Base-by-base conservation (phyloP, 2,329 filamentous ascomycete species). In the Botrytis pseudocinerea region DNA sequence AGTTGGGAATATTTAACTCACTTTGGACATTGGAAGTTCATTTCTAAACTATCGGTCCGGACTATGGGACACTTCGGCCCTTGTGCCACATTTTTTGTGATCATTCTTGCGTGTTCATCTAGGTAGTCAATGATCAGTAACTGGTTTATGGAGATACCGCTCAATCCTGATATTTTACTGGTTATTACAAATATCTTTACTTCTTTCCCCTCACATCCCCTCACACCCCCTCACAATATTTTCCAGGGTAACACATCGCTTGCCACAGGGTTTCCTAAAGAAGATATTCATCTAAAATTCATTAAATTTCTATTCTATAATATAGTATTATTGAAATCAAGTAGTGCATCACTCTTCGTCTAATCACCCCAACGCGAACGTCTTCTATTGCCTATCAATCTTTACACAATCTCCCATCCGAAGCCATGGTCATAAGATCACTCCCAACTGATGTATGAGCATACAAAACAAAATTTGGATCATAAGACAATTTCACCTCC, bases 261-360 rank as follows among this genome's bases (percentile, higher is more conserved):
- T 2, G 6, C 20, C 35, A 40, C 12, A 9, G 5, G 3, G 1
- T 1, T 2, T 22, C 7, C 4, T 4, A 12, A 12, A 40, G 3
- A 61, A n/a, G 12, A 40, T 35, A 0, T 35, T 35, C 35, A 35
- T 35, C 6, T 38, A 38, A 38, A 38, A 38, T 9, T 38, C 38
- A 38, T 38, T 38, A 38, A 38, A 38, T 8, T 38, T 9, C 38
- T 8, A 38, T 38, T 38, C 1, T 9, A 38, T 38, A 38, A 9
- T 38, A 38, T 38, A 38, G 38, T 38, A 38, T 38, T 38, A 8
- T 38, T 9, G 38, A 38, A 38, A 38, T 8, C 38, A 10, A 8
- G 38, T 9, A 18, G 12, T 10, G 35, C 12, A 4, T 8, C 12
- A 40, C 22, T 16, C n/a, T 25, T 6, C 4, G 25, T 18, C 14